phyloP scores from a whole-genome alignment of 1,284 basidiomycete species.

The Coriolopsis trogii region DNA sequence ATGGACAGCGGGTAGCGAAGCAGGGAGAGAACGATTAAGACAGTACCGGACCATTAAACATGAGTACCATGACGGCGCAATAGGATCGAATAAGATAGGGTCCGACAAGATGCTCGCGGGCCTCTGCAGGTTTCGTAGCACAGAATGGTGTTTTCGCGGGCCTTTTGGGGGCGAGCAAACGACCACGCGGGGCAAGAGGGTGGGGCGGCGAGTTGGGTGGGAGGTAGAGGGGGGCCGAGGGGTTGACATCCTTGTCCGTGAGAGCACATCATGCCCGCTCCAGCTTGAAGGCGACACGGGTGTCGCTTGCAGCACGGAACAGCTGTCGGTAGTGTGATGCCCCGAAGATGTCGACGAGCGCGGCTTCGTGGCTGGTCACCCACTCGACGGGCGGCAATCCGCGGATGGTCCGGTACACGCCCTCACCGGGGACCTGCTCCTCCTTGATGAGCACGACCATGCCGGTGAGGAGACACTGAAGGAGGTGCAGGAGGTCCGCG shows the following conservation, averaged over 20 bases:
- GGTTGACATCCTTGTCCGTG: constrained; percentile 9
- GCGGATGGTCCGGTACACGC: constrained; percentile 70
- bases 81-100: constrained; percentile 31
- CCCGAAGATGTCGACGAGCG: constrained; percentile 74
- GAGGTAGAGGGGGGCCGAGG: too few relatives aligned
- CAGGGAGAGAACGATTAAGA: constrained; percentile 21
- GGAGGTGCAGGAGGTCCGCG: constrained; percentile 73
- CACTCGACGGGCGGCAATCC: constrained; percentile 76
- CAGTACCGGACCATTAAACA: constrained; percentile 28
- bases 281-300: constrained; percentile 70
- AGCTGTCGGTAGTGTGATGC: constrained; percentile 67
- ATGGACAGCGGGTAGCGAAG: constrained; percentile 19
- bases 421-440: constrained; percentile 62
- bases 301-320: constrained; percentile 71
- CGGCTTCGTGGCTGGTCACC: constrained; percentile 67
- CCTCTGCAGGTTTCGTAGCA: constrained; percentile 21
- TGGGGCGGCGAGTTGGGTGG: constrained; percentile 15
- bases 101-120: constrained; percentile 18
- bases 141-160: constrained; percentile 17
- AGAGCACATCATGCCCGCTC: constrained; percentile 40
- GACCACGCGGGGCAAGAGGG: constrained; percentile 2
- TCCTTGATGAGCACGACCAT: constrained; percentile 76
- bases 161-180: constrained; percentile 22
- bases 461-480: constrained; percentile 82
- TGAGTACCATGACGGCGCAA: constrained; percentile 27